phyloP scores from a whole-genome alignment of 164 flowering plant species.

The Aristolochia fimbriata region DNA sequence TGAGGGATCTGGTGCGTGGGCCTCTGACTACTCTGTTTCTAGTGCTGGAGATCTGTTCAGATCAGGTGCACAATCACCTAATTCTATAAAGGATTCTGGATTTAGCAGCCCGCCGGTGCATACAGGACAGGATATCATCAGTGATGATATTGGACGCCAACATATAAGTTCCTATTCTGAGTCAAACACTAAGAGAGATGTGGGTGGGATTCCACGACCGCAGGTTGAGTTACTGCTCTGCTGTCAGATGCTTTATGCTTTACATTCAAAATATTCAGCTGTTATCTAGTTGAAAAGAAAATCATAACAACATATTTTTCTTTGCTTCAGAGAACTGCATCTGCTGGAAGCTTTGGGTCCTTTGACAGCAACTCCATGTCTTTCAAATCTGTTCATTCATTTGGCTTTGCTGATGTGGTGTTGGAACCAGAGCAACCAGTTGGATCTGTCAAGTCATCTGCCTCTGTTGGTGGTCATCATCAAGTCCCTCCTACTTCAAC shows the following conservation, averaged over 20 bases:
- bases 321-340: conserved; percentile 54
- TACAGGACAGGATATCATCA: conserved; percentile 27
- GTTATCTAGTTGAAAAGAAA: too few species aligned
- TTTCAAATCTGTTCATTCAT: conserved; percentile 35
- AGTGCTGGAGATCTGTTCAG: conserved; percentile 68
- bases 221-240: conserved; percentile 27
- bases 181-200: conserved; percentile 21
- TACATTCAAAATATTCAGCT: too few species aligned
- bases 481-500: conserved; percentile 21
- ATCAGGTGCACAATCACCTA: conserved; percentile 55
- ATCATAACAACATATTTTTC: conserved; percentile 4
- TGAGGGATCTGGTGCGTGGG: conserved; percentile 57
- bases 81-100: conserved; percentile 41
- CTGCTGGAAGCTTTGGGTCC: conserved; percentile 58
- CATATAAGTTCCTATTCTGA: conserved; percentile 17
- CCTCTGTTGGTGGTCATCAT: conserved; percentile 20
- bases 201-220: conserved; percentile 23
- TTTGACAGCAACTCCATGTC: conserved; percentile 55
- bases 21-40: conserved; percentile 60
- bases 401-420: conserved; percentile 23
- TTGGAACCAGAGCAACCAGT: conserved; percentile 35
- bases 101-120: conserved; percentile 41
- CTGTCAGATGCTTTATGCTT: neutral
- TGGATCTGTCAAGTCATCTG: conserved; percentile 22
- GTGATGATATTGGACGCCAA: conserved; percentile 26